Percentiles rank a stretch among this genome's conserved stretches.
These are phyloP conservation scores for Haematococcus lacustris DNA, from an alignment of 139 green algal species.

Conservation along the genomic window DNA sequence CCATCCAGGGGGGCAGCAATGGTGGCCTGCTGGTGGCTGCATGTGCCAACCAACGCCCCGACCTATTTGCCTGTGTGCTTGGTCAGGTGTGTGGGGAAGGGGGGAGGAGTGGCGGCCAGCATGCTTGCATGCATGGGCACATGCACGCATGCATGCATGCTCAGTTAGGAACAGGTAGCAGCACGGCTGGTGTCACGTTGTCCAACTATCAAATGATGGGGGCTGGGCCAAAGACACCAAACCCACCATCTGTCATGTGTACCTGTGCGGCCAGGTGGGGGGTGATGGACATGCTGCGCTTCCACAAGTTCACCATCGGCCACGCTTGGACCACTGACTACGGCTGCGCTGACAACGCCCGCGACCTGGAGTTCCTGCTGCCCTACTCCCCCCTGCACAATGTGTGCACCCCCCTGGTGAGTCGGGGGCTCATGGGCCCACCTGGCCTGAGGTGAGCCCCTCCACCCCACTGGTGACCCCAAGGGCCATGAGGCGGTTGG, in stretches of 20 bases:
- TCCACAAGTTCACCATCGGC: constrained; percentile 92
- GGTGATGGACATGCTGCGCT: constrained; percentile 93
- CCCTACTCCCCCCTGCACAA: constrained; percentile 90
- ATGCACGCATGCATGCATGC: too few relatives aligned
- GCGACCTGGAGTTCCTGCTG: constrained; percentile 53
- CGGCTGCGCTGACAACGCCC: constrained; percentile 49
- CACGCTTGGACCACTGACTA: constrained; percentile 81
- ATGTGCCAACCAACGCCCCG: constrained; percentile 85
- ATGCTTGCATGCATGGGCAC: too few relatives aligned
- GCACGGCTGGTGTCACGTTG: too few relatives aligned
- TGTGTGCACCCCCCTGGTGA: constrained; percentile 47
- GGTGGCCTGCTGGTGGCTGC: constrained; percentile 88
- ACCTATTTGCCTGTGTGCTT: constrained; percentile 78
- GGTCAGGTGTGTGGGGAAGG: constrained; percentile 39
- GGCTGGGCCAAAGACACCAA: too few relatives aligned
- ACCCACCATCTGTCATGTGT: too few relatives aligned
- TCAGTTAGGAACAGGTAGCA: too few relatives aligned
- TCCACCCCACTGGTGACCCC: too few relatives aligned
- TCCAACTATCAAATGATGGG: too few relatives aligned
- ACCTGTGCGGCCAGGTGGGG: too few relatives aligned
- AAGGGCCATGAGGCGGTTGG: too few relatives aligned
- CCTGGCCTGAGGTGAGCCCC: too few relatives aligned
- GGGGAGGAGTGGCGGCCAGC: too few relatives aligned
- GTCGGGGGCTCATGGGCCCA: neutral
- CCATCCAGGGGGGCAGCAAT: constrained; percentile 84